Conservation (phyloP, 495 filamentous ascomycete species). For the Glonium stellatum region DNA sequence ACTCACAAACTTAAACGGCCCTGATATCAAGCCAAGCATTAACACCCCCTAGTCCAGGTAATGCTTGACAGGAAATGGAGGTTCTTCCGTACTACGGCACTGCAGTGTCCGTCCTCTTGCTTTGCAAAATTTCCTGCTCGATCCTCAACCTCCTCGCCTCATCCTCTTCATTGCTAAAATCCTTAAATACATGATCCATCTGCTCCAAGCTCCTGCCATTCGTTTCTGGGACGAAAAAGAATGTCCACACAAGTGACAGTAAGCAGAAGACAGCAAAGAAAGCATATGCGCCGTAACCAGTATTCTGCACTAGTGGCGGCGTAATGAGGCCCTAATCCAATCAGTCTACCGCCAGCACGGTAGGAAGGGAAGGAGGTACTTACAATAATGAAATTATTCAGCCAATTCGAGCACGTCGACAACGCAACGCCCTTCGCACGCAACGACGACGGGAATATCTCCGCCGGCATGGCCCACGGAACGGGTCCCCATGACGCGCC, state of each 20-base stretch:
- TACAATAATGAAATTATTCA: conserved; percentile 51
- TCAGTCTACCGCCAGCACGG: neutral
- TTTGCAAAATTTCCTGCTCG: neutral
- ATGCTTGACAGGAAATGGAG: too few relatives aligned
- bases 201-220: conserved; percentile 31
- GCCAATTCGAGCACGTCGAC: conserved; percentile 47
- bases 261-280: conserved; percentile 56
- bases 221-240: conserved; percentile 49
- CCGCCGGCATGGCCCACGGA: conserved; percentile 27
- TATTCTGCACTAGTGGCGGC: conserved; percentile 48
- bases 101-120: neutral
- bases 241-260: conserved; percentile 47
- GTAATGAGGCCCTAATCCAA: neutral
- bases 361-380: neutral
- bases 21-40: too few relatives aligned
- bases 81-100: neutral
- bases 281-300: conserved; percentile 49
- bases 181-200: conserved; percentile 36
- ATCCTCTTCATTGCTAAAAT: conserved; percentile 21
- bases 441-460: conserved; percentile 25
- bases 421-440: conserved; percentile 41
- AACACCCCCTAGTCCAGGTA: too few relatives aligned
- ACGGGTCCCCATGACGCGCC: conserved; percentile 25
- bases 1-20: too few relatives aligned
- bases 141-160: conserved; percentile 2